A percentile compares a stretch with the other conserved stretches of the same genome.
phyloP scores from a whole-genome alignment of 2,329 filamentous ascomycete genomes.

The Claviceps cyperi region DNA sequence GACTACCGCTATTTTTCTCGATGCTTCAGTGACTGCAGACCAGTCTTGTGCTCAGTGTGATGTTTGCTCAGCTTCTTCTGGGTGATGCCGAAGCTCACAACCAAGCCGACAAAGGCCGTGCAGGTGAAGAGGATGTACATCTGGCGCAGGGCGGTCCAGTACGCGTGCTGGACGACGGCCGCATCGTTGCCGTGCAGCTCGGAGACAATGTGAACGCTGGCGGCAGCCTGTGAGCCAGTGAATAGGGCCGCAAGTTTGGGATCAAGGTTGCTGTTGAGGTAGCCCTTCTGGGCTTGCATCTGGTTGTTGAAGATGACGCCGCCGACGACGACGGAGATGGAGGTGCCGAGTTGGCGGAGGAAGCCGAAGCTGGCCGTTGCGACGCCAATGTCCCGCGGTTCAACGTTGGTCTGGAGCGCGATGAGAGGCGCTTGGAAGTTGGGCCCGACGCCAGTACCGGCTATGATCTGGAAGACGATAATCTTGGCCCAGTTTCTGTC shows the following conservation, averaged over 20 bases:
- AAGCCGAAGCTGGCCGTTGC: slow-evolving; percentile 55
- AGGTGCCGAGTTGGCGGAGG: slow-evolving; percentile 52
- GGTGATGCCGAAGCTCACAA: slow-evolving; percentile 32
- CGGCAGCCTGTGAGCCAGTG: slow-evolving; percentile 43
- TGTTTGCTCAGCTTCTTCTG: slow-evolving; percentile 37
- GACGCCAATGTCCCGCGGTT: slow-evolving; percentile 50
- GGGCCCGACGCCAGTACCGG: slow-evolving; percentile 50
- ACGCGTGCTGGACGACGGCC: slow-evolving; percentile 28
- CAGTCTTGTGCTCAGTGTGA: slow-evolving; percentile 45
- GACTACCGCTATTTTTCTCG: slow-evolving; percentile 11
- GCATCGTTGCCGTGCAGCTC: slow-evolving; percentile 31
- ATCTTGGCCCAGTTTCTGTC: slow-evolving; percentile 40
- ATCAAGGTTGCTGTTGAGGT: slow-evolving; percentile 35
- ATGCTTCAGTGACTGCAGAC: slow-evolving; percentile 28
- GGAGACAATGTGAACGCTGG: slow-evolving; percentile 44
- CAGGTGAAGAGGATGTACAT: slow-evolving; percentile 46
- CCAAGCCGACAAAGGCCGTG: slow-evolving; percentile 31
- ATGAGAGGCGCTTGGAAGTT: slow-evolving; percentile 58
- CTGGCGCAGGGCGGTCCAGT: slow-evolving; percentile 32
- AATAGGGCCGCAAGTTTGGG: slow-evolving; percentile 34
- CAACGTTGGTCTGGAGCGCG: slow-evolving; percentile 49
- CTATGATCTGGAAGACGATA: slow-evolving; percentile 46
- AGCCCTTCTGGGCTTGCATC: slow-evolving; percentile 42
- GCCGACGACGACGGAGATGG: slow-evolving; percentile 56
- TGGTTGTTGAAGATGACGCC: slow-evolving; percentile 69